Base-by-base conservation (phyloP, 2,329 filamentous ascomycete species). In the Chrysosphaeria jannelii region DNA sequence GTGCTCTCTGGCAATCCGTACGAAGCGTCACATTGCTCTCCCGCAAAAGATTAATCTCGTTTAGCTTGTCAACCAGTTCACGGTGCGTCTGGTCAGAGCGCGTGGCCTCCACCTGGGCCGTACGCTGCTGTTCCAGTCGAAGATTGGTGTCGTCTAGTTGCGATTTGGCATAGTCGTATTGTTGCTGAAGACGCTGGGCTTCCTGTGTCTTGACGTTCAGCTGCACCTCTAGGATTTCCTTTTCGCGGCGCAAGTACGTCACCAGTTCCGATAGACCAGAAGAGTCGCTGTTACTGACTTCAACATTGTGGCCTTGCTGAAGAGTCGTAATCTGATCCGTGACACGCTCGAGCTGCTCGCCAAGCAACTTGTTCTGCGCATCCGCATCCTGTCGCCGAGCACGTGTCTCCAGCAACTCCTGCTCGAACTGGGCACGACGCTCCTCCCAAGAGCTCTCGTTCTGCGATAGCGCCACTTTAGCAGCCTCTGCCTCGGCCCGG, bases 201-300 rank as follows among this genome's bases (percentile, higher is more conserved):
- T 97, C 85, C 35, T 89, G 75, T 1, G 66, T 56, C 35, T 81
- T 79, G 21, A 93, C 53, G 34, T 91, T 79, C 35, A 78, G 72
- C 37, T 93, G 81, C n/a, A 91, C 75, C 35, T 97, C 81, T 6
- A 91, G 58, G 32, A 97, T 93, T 40, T 93, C 85, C 50, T 93
- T 97, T 46, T 97, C 88, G 20, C 76, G 70, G 21, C 81, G 69
- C 29, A 97, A 51, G 41, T 85, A 97, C 30, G 62, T 70, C 45
- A 89, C 88, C 27, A 97, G 61, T 36, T 93, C 81, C 30, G 85
- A 71, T 7, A 90, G 58, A 25, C 72, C 74, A 32, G 76, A 72
- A 7, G 66, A 48, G 19, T 60, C 63, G 17, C 61, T 51, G 23
- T 62, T 53, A 4, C 58, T 46, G 5, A 53, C 45, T 10, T 55